Base-by-base conservation (phyloP, 768 basidiomycete species). In the Terana coerulea region DNA sequence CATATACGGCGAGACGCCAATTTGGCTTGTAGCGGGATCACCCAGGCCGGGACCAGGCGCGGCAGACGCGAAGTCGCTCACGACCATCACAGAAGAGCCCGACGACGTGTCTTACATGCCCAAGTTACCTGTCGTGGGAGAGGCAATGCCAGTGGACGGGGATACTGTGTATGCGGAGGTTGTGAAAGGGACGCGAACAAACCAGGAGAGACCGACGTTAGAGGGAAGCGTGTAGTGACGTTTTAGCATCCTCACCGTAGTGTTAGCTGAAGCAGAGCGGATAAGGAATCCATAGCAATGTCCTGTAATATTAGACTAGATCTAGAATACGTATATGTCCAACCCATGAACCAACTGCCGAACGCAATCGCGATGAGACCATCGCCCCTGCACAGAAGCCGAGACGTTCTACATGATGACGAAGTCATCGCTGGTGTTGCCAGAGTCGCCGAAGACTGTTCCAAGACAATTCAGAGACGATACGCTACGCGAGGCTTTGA, bases 361-460 rank as follows among this genome's bases (percentile, higher is more conserved):
- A n/a, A n/a, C n/a, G n/a, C n/a, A n/a, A n/a, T n/a, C n/a, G n/a
- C n/a, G n/a, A n/a, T n/a, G n/a, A n/a, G n/a, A n/a, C n/a, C n/a
- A n/a, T n/a, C n/a, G n/a, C n/a, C n/a, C n/a, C n/a, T n/a, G n/a
- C n/a, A n/a, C n/a, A n/a, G n/a, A n/a, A n/a, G n/a, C n/a, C n/a
- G n/a, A n/a, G n/a, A n/a, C n/a, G n/a, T n/a, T n/a, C n/a, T n/a
- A n/a, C n/a, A n/a, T 5, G 43, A 70, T 70, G 45, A 61, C 60
- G 55, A 69, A 61, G 25, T 51, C 12, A 17, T 53, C 51, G 5
- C 61, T 64, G 17, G 37, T 55, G 63, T 75, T 69, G 34, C 73
- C 76, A 5, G 76, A 78, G 59, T 78, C 74, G 30, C 76, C 77
- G 34, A 78, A 65, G 21, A 78, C 76, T 78, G 47, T 19, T 35